phyloP scores from a whole-genome alignment of 345 rosid genomes.

The Camelina hispida region DNA sequence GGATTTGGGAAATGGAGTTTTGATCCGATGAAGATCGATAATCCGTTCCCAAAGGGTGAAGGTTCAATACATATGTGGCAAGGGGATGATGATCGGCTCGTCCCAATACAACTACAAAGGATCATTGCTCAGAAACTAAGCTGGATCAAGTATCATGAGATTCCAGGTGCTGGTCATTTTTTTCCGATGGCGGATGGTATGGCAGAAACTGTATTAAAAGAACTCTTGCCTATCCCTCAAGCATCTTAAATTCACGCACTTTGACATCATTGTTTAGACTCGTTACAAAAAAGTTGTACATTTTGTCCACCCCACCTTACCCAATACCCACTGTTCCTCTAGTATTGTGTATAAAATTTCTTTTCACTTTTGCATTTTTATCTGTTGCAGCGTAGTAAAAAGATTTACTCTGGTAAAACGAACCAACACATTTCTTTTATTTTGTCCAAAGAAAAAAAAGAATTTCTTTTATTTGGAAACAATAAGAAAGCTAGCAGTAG shows the following conservation, averaged over 20 bases:
- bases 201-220: conserved; percentile 48
- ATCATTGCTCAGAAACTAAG: conserved; percentile 56
- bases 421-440: conserved; percentile 17
- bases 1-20: conserved; percentile 66
- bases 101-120: conserved; percentile 58
- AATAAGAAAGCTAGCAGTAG: conserved; percentile 28
- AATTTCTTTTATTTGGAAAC: conserved; percentile 13
- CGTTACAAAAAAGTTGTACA: neutral
- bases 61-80: conserved; percentile 69
- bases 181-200: conserved; percentile 55
- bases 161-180: conserved; percentile 62
- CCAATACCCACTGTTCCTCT: neutral
- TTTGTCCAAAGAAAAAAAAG: neutral
- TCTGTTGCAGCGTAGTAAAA: conserved; percentile 10
- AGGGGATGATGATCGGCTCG: conserved; percentile 60
- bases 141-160: conserved; percentile 66
- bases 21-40: conserved; percentile 56
- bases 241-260: conserved; percentile 29
- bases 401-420: neutral
- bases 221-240: conserved; percentile 54
- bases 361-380: neutral
- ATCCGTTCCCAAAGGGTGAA: conserved; percentile 56
- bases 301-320: neutral
- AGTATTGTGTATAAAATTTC: neutral
- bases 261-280: conserved; percentile 32